Evolutionary conservation across 2,329 filamentous ascomycete genomes (phyloP).

Genomic region (Fusarium caatingaense): DNA sequence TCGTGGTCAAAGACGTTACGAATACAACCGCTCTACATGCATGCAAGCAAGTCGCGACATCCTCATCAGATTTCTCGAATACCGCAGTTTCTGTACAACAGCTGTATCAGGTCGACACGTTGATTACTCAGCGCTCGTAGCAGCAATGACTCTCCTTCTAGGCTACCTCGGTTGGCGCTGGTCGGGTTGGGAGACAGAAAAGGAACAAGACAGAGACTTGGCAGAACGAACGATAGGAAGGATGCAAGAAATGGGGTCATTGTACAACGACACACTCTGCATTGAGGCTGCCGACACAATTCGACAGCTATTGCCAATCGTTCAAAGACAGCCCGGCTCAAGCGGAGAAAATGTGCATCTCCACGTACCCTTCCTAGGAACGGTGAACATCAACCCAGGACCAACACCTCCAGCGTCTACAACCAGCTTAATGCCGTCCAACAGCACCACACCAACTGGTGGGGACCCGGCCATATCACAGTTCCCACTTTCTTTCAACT

Average conservation of each 20-base stretch:
- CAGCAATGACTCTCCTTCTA: constrained; percentile 62
- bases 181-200: constrained; percentile 40
- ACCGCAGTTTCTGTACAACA: constrained; percentile 49
- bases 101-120: constrained; percentile 54
- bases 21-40: constrained; percentile 57
- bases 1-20: constrained; percentile 58
- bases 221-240: constrained; percentile 52
- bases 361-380: constrained; percentile 60
- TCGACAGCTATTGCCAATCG: constrained; percentile 56
- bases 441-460: constrained; percentile 20
- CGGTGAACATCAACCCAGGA: constrained; percentile 55
- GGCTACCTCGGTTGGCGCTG: constrained; percentile 59
- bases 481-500: constrained; percentile 24
- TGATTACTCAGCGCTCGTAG: constrained; percentile 65
- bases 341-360: constrained; percentile 49
- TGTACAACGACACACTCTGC: constrained; percentile 56
- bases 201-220: constrained; percentile 51
- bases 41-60: constrained; percentile 63
- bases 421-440: constrained; percentile 26
- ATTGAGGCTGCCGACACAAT: constrained; percentile 58
- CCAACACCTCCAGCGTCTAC: constrained; percentile 32
- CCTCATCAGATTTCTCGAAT: constrained; percentile 60
- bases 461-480: constrained; percentile 7
- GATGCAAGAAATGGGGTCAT: constrained; percentile 53
- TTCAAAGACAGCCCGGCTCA: constrained; percentile 45